A percentile compares a stretch with the other conserved stretches of the same genome.
Evolutionary conservation across 2,329 filamentous ascomycete species (phyloP).

Genomic region (Diaporthe caulivora): DNA sequence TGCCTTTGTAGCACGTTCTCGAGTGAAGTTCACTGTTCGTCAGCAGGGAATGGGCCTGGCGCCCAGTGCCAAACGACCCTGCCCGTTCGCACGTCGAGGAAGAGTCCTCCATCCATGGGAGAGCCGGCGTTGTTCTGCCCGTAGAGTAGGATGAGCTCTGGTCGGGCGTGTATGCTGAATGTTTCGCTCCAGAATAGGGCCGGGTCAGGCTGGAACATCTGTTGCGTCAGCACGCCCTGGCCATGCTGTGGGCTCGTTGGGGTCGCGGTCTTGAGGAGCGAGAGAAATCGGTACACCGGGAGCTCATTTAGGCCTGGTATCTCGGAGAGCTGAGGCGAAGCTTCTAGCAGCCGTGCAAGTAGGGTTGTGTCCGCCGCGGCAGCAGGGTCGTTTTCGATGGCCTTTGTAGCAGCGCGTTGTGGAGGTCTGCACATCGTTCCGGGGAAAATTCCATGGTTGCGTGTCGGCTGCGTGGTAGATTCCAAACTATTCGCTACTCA

Average conservation of each 20-base stretch:
- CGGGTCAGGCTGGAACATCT: neutral
- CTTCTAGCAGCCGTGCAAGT: neutral
- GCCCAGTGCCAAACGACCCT: neutral
- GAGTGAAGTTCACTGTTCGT: neutral
- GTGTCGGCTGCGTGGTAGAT: neutral
- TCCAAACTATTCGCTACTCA: neutral
- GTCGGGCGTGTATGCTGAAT: neutral
- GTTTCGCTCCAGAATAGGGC: neutral
- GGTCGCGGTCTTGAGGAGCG: neutral
- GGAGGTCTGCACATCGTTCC: neutral
- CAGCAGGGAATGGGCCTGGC: neutral
- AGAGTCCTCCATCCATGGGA: neutral
- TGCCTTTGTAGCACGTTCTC: neutral
- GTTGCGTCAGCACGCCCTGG: neutral
- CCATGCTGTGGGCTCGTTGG: neutral
- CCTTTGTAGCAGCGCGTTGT: neutral
- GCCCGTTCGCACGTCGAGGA: neutral
- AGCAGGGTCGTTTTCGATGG: neutral
- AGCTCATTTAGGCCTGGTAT: neutral
- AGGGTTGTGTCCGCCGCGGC: neutral
- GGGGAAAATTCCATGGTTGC: neutral
- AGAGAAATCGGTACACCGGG: neutral
- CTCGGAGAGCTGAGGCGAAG: neutral
- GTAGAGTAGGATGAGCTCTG: neutral
- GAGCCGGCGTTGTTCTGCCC: constrained; percentile 2